These are phyloP conservation scores for Thermothielavioides terrestris DNA, from an alignment of 495 filamentous ascomycete genomes.

Conservation along the genomic window DNA sequence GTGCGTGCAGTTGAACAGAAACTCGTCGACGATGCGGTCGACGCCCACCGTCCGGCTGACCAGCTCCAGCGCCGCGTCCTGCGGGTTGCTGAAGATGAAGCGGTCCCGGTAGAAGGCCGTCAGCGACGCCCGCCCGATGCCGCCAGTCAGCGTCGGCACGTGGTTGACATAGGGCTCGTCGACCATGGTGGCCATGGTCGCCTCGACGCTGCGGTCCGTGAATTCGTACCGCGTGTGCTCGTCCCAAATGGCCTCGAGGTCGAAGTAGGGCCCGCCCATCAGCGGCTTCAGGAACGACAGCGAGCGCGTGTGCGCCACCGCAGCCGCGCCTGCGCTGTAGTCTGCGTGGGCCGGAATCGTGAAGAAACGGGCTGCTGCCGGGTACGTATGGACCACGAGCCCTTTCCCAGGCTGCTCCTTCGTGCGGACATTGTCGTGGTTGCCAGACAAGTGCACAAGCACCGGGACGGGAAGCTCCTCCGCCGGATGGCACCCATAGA, in stretches of 20 bases:
- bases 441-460: constrained; percentile 14
- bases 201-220: constrained; percentile 41
- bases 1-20: constrained; percentile 59
- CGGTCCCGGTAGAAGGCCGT: constrained; percentile 63
- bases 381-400: constrained; percentile 24
- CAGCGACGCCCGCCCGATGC: constrained; percentile 59
- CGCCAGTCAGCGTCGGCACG: constrained; percentile 56
- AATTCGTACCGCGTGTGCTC: constrained; percentile 52
- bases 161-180: constrained; percentile 54
- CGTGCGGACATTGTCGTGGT: neutral
- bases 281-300: constrained; percentile 45
- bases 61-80: constrained; percentile 57
- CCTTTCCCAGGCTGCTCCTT: neutral
- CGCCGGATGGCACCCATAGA: constrained; percentile 17
- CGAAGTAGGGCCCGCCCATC: constrained; percentile 46
- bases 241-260: constrained; percentile 53
- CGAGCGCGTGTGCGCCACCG: constrained; percentile 43
- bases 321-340: constrained; percentile 32
- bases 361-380: constrained; percentile 25
- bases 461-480: constrained; percentile 3
- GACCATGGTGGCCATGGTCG: constrained; percentile 53
- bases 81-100: constrained; percentile 65
- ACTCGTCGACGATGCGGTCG: constrained; percentile 51
- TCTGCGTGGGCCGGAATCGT: constrained; percentile 32
- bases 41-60: constrained; percentile 59